These are phyloP conservation scores for Hypoxylon lienhwacheense DNA, from an alignment of 495 filamentous ascomycete species.

Conservation along the genomic window DNA sequence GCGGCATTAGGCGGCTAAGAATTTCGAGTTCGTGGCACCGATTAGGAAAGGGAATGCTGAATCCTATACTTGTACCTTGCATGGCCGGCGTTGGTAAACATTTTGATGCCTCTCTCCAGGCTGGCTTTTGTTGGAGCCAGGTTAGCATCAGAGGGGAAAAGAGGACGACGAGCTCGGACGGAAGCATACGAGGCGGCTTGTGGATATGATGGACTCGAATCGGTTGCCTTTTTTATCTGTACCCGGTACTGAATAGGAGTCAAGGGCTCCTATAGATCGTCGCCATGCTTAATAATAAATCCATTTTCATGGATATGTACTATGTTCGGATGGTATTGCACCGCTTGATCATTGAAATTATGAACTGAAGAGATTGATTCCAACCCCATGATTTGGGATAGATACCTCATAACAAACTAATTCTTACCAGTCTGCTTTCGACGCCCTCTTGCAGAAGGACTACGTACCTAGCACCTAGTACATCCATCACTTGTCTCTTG, in stretches of 20 bases:
- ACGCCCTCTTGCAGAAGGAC: no score
- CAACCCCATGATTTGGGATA: no score
- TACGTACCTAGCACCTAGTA: no score
- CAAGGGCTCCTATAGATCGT: slow-evolving; percentile 17
- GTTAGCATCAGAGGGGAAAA: slow-evolving; percentile 22
- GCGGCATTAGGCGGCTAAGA: slow-evolving; percentile 12
- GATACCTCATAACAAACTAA: no score
- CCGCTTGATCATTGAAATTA: no score
- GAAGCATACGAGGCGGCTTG: slow-evolving; percentile 22
- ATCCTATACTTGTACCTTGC: slow-evolving; percentile 25
- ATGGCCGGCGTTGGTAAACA: slow-evolving; percentile 35
- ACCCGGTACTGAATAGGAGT: slow-evolving; percentile 8
- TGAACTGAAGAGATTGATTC: no score
- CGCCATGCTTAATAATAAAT: slow-evolving; percentile 14
- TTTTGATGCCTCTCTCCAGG: slow-evolving; percentile 17
- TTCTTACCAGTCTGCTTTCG: no score
- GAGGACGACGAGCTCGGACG: slow-evolving; percentile 16
- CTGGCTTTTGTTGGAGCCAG: slow-evolving; percentile 18
- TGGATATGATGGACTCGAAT: slow-evolving; percentile 24
- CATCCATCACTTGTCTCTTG: no score
- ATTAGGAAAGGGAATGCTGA: slow-evolving; percentile 26
- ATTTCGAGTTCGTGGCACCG: slow-evolving; percentile 18
- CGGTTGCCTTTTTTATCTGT: slow-evolving; percentile 4
- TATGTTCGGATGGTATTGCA: no score
- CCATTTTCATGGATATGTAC: not conserved